These are phyloP conservation scores for Paracoccidioides lutzii DNA, from an alignment of 2,329 filamentous ascomycete species.

Conservation along the genomic window DNA sequence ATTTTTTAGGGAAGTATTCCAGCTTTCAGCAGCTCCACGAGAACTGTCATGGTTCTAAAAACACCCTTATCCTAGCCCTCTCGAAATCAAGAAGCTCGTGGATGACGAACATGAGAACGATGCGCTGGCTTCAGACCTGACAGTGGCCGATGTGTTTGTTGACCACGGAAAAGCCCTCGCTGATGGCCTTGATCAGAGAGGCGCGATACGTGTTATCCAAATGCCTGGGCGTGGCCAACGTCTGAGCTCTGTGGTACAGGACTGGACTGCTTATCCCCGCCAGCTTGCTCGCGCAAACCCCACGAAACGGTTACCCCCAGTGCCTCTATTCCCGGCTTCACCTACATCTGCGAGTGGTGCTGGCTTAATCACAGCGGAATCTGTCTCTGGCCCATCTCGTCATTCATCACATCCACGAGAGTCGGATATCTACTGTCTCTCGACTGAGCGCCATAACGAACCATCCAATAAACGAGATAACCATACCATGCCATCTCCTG, in stretches of 20 bases:
- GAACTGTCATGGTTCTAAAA: not conserved
- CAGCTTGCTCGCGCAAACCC: not conserved
- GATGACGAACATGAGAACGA: conserved; percentile 22
- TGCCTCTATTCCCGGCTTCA: conserved; percentile 4
- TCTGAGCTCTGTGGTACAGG: conserved; percentile 24
- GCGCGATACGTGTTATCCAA: conserved; percentile 23
- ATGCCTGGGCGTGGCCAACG: conserved; percentile 18
- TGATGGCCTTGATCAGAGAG: conserved; percentile 26
- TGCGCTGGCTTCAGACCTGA: conserved; percentile 22
- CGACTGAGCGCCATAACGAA: not conserved
- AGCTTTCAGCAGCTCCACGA: not conserved
- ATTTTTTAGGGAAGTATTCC: not conserved
- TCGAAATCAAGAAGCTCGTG: conserved; percentile 27
- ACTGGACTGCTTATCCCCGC: conserved; percentile 17
- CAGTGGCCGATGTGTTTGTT: conserved; percentile 28
- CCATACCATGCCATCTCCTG: not conserved
- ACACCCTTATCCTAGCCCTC: conserved; percentile 15
- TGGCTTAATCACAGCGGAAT: not conserved
- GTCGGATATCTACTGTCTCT: not conserved
- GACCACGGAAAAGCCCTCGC: conserved; percentile 22
- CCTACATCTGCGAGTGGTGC: not conserved
- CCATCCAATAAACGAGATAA: not conserved
- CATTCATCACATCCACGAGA: not conserved
- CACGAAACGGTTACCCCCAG: not conserved
- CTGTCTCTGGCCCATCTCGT: not conserved